phyloP scores from a whole-genome alignment of 257 asterid genomes.

The Penstemon barbatus region DNA sequence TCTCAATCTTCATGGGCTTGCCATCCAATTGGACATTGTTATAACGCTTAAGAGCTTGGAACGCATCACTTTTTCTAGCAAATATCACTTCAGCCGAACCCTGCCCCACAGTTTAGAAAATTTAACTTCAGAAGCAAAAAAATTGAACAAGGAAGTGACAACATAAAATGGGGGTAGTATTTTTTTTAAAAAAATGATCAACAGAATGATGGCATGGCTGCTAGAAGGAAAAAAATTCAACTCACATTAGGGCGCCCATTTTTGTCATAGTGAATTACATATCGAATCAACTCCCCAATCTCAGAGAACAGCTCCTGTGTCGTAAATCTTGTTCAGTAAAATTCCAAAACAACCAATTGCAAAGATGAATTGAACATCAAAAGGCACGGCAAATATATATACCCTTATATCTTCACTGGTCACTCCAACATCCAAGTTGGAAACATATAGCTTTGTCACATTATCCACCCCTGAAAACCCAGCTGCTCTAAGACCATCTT shows the following conservation, averaged over 20 bases:
- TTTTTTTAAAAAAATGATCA: neutral
- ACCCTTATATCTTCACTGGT: slow-evolving; percentile 95
- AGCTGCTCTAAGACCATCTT: slow-evolving; percentile 86
- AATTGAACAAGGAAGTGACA: neutral
- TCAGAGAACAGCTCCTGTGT: slow-evolving; percentile 89
- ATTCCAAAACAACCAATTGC: slow-evolving; percentile 36
- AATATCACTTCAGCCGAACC: slow-evolving; percentile 87
- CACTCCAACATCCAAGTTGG: slow-evolving; percentile 80
- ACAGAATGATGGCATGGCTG: neutral
- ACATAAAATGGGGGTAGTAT: neutral
- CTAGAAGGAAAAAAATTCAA: neutral
- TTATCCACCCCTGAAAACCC: slow-evolving; percentile 69
- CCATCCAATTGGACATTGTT: slow-evolving; percentile 91
- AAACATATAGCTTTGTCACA: slow-evolving; percentile 64
- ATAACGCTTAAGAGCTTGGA: slow-evolving; percentile 72
- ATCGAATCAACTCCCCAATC: slow-evolving; percentile 78
- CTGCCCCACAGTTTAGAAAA: slow-evolving; percentile 34
- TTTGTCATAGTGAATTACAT: slow-evolving; percentile 83
- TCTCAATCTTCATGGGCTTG: slow-evolving; percentile 83
- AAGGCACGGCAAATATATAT: slow-evolving; percentile 35
- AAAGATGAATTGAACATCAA: slow-evolving; percentile 36
- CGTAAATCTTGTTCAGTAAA: slow-evolving; percentile 47
- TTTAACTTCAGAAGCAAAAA: neutral
- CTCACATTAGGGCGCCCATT: slow-evolving; percentile 91
- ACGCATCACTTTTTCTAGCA: slow-evolving; percentile 78